Conservation (phyloP, 805 yeast species). For the Jamesozyma gamospora region DNA sequence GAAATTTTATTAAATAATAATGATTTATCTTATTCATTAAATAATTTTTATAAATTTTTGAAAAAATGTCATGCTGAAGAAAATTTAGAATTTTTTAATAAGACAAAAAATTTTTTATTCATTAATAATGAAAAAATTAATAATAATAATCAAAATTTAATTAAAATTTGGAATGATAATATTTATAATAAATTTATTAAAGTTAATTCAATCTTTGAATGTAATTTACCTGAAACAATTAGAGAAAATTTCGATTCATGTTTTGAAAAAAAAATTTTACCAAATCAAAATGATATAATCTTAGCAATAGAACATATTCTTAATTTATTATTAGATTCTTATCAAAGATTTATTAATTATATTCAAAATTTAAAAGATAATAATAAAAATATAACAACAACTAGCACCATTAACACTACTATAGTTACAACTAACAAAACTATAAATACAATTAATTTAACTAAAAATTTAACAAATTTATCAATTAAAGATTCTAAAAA, state of each 20-base stretch:
- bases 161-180: slow-evolving; percentile 14
- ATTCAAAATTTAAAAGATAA: too few species aligned
- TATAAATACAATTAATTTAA: not conserved
- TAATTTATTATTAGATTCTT: slow-evolving; percentile 21
- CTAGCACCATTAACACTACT: too few species aligned
- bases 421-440: too few species aligned
- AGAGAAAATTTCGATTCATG: slow-evolving; percentile 15
- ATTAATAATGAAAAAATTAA: slow-evolving; percentile 1
- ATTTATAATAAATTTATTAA: slow-evolving; percentile 18
- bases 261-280: slow-evolving; percentile 7
- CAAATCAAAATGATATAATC: slow-evolving; percentile 12
- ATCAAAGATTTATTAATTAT: slow-evolving; percentile 10
- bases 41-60: slow-evolving; percentile 18
- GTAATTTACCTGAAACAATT: slow-evolving; percentile 23
- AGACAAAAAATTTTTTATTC: slow-evolving; percentile 7
- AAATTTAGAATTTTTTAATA: slow-evolving; percentile 22
- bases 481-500: not conserved
- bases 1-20: not conserved
- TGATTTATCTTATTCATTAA: slow-evolving; percentile 9
- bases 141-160: not conserved
- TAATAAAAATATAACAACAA: too few species aligned
- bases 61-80: slow-evolving; percentile 25
- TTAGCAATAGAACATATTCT: slow-evolving; percentile 21
- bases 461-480: not conserved
- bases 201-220: slow-evolving; percentile 22